phyloP scores from a whole-genome alignment of 768 basidiomycete species.

The Mycena floridula region DNA sequence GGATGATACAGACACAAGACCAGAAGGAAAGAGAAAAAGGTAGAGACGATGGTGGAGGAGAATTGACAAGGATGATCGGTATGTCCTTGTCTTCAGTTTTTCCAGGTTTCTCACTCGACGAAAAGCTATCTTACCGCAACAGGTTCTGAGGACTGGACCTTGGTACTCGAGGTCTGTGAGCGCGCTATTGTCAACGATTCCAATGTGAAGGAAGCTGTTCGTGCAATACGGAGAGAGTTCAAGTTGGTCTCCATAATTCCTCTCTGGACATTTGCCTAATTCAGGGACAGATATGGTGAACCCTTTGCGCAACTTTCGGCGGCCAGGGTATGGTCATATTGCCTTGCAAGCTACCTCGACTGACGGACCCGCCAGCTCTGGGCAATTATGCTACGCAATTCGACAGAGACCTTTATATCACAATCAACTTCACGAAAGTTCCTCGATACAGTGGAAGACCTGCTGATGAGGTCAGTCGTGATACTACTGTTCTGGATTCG shows the following conservation, averaged over 20 bases:
- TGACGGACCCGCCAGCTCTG: slow-evolving; percentile 50
- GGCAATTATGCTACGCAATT: slow-evolving; percentile 87
- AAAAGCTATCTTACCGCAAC: slow-evolving; percentile 71
- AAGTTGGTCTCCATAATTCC: slow-evolving; percentile 40
- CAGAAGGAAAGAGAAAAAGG: slow-evolving; percentile 18
- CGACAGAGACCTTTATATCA: slow-evolving; percentile 60
- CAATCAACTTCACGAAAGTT: slow-evolving; percentile 75
- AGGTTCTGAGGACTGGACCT: slow-evolving; percentile 73
- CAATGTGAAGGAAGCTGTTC: slow-evolving; percentile 79
- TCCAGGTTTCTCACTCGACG: neutral
- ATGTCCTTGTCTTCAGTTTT: slow-evolving; percentile 8
- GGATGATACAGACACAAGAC: neutral
- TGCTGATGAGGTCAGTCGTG: too few relatives aligned
- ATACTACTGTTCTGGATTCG: too few relatives aligned
- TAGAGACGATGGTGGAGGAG: slow-evolving; percentile 39
- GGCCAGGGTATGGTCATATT: slow-evolving; percentile 49
- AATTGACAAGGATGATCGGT: slow-evolving; percentile 72
- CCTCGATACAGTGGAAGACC: slow-evolving; percentile 70
- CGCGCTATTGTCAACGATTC: slow-evolving; percentile 65
- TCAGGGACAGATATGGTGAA: slow-evolving; percentile 58
- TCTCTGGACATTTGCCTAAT: neutral
- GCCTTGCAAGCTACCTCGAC: neutral
- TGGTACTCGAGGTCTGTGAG: slow-evolving; percentile 84
- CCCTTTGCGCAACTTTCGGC: slow-evolving; percentile 72
- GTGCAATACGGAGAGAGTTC: slow-evolving; percentile 79